Evolutionary conservation across 441 rosid genomes (phyloP).

Genomic region (Populus trichocarpa): DNA sequence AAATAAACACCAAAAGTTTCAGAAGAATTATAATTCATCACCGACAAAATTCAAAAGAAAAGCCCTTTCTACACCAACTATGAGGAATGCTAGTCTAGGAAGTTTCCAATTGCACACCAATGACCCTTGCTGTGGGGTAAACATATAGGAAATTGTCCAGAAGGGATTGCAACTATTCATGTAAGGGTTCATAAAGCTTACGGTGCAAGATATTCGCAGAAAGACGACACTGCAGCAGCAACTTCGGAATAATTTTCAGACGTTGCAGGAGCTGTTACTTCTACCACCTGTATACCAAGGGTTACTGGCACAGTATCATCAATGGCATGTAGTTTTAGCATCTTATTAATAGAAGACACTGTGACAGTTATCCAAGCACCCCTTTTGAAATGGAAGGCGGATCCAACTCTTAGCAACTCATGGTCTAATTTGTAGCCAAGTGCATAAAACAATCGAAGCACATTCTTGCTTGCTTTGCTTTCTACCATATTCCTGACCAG

Average conservation of each 20-base stretch:
- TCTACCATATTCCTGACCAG: slow-evolving; percentile 79
- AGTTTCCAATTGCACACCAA: not conserved
- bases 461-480: slow-evolving; percentile 95
- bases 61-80: not conserved
- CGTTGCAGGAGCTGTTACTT: slow-evolving; percentile 91
- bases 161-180: not conserved
- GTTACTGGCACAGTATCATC: slow-evolving; percentile 94
- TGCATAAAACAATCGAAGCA: slow-evolving; percentile 60
- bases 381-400: slow-evolving; percentile 80
- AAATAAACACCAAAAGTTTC: slow-evolving; percentile 7
- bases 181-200: slow-evolving; percentile 29
- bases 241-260: slow-evolving; percentile 85
- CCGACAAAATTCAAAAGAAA: not conserved
- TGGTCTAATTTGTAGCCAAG: slow-evolving; percentile 95
- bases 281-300: slow-evolving; percentile 94
- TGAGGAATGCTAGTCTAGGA: not conserved
- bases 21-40: not conserved
- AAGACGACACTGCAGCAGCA: slow-evolving; percentile 71
- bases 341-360: slow-evolving; percentile 81
- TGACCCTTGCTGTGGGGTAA: not conserved
- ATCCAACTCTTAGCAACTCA: slow-evolving; percentile 86
- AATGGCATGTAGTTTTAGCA: slow-evolving; percentile 77
- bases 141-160: not conserved
- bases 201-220: slow-evolving; percentile 98
- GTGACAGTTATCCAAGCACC: slow-evolving; percentile 66